Base-by-base conservation (phyloP, 805 yeast species). In the Saturnispora dispora region DNA sequence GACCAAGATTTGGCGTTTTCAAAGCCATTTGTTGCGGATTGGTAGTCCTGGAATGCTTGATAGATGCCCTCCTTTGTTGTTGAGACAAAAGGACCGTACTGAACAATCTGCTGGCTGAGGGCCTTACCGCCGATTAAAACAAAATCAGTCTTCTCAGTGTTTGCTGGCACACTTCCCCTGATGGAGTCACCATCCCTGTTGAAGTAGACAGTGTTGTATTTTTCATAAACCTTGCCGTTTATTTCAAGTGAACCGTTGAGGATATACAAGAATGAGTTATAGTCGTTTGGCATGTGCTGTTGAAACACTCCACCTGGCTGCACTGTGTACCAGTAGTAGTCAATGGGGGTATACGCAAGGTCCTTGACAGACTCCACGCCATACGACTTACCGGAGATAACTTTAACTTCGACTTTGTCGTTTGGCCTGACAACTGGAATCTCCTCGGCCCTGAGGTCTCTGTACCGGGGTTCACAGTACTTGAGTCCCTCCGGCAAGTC, bases 51-150 rank as follows among this genome's bases (percentile, higher is more conserved):
- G 60, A 86, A 82, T 0, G 88, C 93, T 58, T 83, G 68, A 57
- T 79, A 74, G 53, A 89, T 82, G 55, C 78, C 79, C 48, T 80
- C 84, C 50, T 74, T 73, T 22, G 83, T 69, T 7, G 85, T 78
- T 55, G 86, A 91, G 18, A 89, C 96, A 63, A 89, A 90, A 13
- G 96, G 96, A 17, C 96, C 96, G 63, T 88, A 83, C 63, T 89
- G 96, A 32, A 87, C 85, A 51, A 85, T 74, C 17, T 80, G 78
- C 70, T 88, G 96, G 58, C 86, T 77, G 52, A 87, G 70, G 20
- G 77, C 76, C 63, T 85, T 67, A 52, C 96, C 96, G 32, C 88
- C 93, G 55, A 88, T 71, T n/a, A 88, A 56, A 4, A 84, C 82
- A 61, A 88, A 82, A 57, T 83, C 81, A 2, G 88, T 69, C 33